phyloP scores from a whole-genome alignment of 441 rosid species.

The Oxalis stricta region DNA sequence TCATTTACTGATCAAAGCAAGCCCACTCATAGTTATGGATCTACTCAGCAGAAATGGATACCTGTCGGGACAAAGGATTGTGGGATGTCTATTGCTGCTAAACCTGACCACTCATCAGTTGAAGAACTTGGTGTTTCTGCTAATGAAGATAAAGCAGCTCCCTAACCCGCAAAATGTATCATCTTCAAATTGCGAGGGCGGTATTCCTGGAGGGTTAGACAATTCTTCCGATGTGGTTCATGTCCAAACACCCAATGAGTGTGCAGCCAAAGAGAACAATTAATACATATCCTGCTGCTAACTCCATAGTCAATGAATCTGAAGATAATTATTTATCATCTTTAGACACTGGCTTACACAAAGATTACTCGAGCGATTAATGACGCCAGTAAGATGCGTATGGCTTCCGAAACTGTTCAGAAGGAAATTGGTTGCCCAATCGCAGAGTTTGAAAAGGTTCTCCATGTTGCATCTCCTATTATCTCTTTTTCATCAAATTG shows the following conservation, averaged over 20 bases:
- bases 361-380: constrained; percentile 21
- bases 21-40: constrained; percentile 22
- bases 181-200: constrained; percentile 6
- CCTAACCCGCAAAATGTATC: constrained; percentile 7
- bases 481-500: constrained; percentile 13
- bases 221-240: constrained; percentile 10
- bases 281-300: constrained; percentile 6
- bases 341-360: constrained; percentile 12
- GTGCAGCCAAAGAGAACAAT: constrained; percentile 7
- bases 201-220: constrained; percentile 8
- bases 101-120: constrained; percentile 8
- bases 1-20: constrained; percentile 15
- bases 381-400: constrained; percentile 21
- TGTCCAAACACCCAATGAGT: constrained; percentile 2
- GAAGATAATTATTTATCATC: constrained; percentile 5
- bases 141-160: constrained; percentile 10
- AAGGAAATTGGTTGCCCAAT: constrained; percentile 31
- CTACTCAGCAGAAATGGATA: constrained; percentile 35
- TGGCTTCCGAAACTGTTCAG: constrained; percentile 38
- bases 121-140: constrained; percentile 11
- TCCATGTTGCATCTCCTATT: constrained; percentile 34
- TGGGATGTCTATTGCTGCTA: constrained; percentile 6
- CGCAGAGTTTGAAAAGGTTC: constrained; percentile 44
- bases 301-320: constrained; percentile 11
- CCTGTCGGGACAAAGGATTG: constrained; percentile 24